Percentiles rank a stretch among this genome's conserved stretches.
Conservation (phyloP, 768 basidiomycete species). For the Pisolithus tinctorius region DNA sequence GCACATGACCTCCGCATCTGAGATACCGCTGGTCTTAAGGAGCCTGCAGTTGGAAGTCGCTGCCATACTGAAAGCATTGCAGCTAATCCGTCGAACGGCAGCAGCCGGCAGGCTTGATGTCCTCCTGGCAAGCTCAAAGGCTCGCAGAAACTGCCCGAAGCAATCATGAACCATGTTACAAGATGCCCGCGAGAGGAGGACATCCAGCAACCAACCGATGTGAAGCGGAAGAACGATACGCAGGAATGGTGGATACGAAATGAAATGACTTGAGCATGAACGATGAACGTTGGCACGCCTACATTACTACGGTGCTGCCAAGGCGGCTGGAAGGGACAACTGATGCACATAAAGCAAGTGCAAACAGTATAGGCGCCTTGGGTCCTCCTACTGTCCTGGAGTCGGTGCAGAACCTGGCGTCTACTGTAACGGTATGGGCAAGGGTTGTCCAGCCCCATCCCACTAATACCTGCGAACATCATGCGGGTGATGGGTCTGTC, state of each 20-base stretch:
- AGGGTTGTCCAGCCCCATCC: no score
- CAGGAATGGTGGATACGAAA: conserved; percentile 25
- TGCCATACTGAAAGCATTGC: background rate
- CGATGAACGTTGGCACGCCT: no score
- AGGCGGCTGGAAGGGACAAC: no score
- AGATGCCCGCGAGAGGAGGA: conserved; percentile 4
- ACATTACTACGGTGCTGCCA: no score
- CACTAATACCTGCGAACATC: no score
- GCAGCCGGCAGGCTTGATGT: conserved; percentile 6
- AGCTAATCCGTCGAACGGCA: background rate
- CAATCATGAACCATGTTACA: conserved; percentile 10
- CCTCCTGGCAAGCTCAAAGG: conserved; percentile 5
- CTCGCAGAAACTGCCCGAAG: background rate
- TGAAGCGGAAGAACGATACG: conserved; percentile 16
- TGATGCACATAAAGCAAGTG: no score
- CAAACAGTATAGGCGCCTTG: no score
- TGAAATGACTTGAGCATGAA: background rate
- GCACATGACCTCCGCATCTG: conserved; percentile 5
- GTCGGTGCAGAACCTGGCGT: no score
- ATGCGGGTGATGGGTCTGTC: no score
- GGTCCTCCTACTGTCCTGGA: no score
- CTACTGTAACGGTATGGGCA: no score
- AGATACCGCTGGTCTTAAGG: conserved; percentile 15
- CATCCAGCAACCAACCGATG: conserved; percentile 9
- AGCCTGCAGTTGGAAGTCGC: background rate